Base-by-base conservation (phyloP, 495 filamentous ascomycete species). In the Penicillium chermesinum region DNA sequence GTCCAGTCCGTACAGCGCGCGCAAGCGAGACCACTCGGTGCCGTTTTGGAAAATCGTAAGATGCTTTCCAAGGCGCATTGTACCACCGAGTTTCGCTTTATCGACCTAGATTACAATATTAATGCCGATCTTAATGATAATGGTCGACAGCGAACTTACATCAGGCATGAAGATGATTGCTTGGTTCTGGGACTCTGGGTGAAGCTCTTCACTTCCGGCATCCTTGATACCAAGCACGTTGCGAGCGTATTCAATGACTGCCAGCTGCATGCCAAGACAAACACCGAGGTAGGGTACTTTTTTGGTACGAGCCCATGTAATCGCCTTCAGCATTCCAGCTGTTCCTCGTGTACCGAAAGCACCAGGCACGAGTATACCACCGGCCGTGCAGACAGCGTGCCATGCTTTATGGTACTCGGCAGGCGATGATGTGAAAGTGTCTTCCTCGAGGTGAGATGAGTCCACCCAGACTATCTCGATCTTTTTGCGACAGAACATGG, bases 211-310 rank as follows among this genome's bases (percentile, higher is more conserved):
- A 8, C 44, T 46, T 20, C 34, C 34, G 8, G 33, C 44, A 30
- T 72, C 67, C 6, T 66, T 52, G 36, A 87, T 69, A 18, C 73
- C 79, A 70, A 77, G 83, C 8, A 88, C 69, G 49, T 89, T 79
- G 30, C 86, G 78, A n/a, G 88, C 88, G 49, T 79, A 88, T 59
- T 97, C 91, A 52, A 96, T 86, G 13, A 96, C 90, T n/a, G 93
- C 91, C 32, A 96, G 73, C 64, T 98, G 93, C 83, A 98, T 87
- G 30, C 93, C 93, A n/a, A 98, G 80, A 65, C 93, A 98, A 46
- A 98, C 86, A 44, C 93, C 91, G 8, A 97, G 77, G 70, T 85
- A 96, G 17, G 91, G 91, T 2, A 74, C 77, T 34, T 85, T 83
- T 50, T 88, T 83, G 40, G 84, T 82, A 32, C 93, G 84, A 8